A percentile compares a stretch with the other conserved stretches of the same genome.
Conservation (phyloP, 1,284 basidiomycete species). For the Agroathelia rolfsii region DNA sequence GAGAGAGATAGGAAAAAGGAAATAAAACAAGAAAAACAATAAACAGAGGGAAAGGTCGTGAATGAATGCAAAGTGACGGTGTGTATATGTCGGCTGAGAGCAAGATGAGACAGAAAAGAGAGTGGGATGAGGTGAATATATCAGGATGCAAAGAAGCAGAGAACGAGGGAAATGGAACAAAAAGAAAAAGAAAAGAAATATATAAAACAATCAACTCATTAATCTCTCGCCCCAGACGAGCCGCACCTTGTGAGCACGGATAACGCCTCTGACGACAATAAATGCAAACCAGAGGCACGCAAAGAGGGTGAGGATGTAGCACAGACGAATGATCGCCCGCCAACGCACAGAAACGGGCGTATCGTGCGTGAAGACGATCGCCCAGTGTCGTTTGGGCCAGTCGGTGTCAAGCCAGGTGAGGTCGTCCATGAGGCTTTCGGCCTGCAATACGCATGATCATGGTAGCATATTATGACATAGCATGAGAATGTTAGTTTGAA, state of each 20-base stretch:
- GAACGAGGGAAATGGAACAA: conserved; percentile 4
- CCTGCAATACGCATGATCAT: conserved; percentile 33
- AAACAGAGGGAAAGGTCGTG: no score
- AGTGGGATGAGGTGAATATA: neutral
- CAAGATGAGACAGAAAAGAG: no score
- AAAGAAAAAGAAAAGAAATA: neutral
- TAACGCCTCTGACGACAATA: conserved; percentile 51
- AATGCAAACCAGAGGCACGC: conserved; percentile 46
- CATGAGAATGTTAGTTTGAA: no score
- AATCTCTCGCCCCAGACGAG: conserved; percentile 69
- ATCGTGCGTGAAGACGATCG: conserved; percentile 57
- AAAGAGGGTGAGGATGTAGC: no score
- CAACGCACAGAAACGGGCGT: conserved; percentile 60
- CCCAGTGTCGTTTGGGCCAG: conserved; percentile 59
- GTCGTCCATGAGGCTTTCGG: conserved; percentile 45
- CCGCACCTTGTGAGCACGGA: conserved; percentile 58
- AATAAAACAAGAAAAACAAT: no score
- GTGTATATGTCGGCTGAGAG: no score
- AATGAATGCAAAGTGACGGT: no score
- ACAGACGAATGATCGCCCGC: conserved; percentile 50
- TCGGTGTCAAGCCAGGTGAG: conserved; percentile 67
- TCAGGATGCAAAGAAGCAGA: conserved; percentile 3
- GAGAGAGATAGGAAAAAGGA: no score
- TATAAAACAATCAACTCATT: conserved; percentile 54
- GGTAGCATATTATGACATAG: no score